Base-by-base conservation (phyloP, 345 rosid species). In the Rhizophora mangle region DNA sequence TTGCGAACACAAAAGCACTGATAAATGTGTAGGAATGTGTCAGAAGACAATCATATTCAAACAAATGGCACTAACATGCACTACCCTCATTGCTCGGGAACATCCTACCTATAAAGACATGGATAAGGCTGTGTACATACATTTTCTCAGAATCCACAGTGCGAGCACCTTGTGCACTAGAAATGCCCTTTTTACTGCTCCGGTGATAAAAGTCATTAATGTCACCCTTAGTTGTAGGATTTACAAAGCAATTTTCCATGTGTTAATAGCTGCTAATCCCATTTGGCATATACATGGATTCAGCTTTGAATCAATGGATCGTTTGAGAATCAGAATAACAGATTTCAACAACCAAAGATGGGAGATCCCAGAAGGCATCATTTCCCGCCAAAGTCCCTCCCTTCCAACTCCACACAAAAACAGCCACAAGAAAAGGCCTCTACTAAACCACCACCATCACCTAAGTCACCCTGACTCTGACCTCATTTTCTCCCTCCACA, bases 401-500 rank as follows among this genome's bases (percentile, higher is more conserved):
- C 74, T 19, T 43, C 49, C 49, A 43, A 43, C 49, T 43, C 49
- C 18, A 11, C 49, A 43, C 49, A 55, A 21, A 22, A 55, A 55
- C 59, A 55, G n/a, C 29, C 59, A n/a, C 29, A 2, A 55, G 29
- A 55, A 7, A n/a, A n/a, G 59, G 27, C 59, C 21, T 55, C 59
- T 2, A 8, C 13, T 8, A 8, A 7, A 9, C 22, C 6, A 54
- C 24, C 49, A 20, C 74, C 26, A 52, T 74, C 21, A 32, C 74
- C 58, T 24, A 46, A 52, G 68, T 13, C 68, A 71, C 74, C 79
- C 80, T 7, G 57, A 75, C 13, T 87, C 91, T 18, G 89, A 86
- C 78, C 87, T 89, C 22, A 59, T 78, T 67, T 86, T 91, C 79
- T 76, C 68, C 34, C 84, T 89, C 78, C 80, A 80, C 68, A 81